Base-by-base conservation (phyloP, 495 filamentous ascomycete species). In the Pseudevernia furfuracea region DNA sequence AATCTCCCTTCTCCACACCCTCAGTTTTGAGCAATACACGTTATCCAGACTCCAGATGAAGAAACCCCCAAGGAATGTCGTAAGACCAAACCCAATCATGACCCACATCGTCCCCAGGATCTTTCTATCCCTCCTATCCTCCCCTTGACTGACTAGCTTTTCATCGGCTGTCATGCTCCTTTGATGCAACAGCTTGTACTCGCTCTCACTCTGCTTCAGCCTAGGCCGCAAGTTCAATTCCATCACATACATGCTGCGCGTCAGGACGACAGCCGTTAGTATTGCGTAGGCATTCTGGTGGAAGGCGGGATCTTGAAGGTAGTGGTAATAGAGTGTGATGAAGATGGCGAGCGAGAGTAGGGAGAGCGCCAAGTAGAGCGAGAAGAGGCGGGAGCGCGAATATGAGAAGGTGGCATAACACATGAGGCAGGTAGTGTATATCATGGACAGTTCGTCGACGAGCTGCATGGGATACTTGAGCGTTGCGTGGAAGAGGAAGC, bases 401-500 rank as follows among this genome's bases (percentile, higher is more conserved):
- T 93, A 89, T 14, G 88, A 85, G 73, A 96, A 94, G 25, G 89
- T 89, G 19, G 90, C 91, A 74, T 88, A 96, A 74, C 80, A 87
- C 88, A 96, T 95, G n/a, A 96, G 75, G 68, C 89, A 95, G 11
- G 93, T 95, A 2, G 93, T 96, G 73, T 98, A 97, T 37, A 98
- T 96, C 94, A 97, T 97, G 65, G 87, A 90, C 11, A 97, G 82
- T 75, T 98, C 94, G 71, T 98, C 94, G 41, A 97, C 88, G 21
- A 97, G 84, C 72, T 98, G 94, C 94, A 96, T 96, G 3, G 92
- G 91, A 76, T 98, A 94, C 79, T 91, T 92, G 25, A 95, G 76
- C 3, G 90, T 89, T 14, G 88, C 80, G 69, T 96, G 91, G 69
- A 96, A 96, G 28, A 88, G 74, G 72, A 92, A 91, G 67, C 88